A percentile compares a stretch with the other conserved stretches of the same genome.
phyloP scores from a whole-genome alignment of 2,329 filamentous ascomycete genomes.

The Colletotrichum sublineola region DNA sequence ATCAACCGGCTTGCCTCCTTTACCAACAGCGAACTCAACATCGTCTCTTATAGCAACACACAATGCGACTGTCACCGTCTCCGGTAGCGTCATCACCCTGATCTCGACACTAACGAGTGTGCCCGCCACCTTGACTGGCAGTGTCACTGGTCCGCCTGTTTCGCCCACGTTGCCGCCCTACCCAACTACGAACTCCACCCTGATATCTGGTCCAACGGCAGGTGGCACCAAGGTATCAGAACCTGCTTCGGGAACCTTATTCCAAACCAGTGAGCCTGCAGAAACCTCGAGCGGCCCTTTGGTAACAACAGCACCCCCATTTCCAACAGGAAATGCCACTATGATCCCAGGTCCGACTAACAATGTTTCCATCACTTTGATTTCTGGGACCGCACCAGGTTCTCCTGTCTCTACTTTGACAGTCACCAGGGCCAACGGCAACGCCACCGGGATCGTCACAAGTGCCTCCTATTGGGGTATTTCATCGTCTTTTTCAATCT shows the following conservation, averaged over 20 bases:
- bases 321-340: constrained; percentile 19
- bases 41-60: neutral
- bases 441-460: neutral
- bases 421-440: constrained; percentile 1
- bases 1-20: neutral
- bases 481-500: constrained; percentile 3
- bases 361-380: constrained; percentile 9
- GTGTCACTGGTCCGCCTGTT: neutral
- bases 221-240: neutral
- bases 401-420: constrained; percentile 5
- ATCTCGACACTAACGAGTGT: neutral
- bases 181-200: constrained; percentile 22
- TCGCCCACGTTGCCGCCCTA: constrained; percentile 7
- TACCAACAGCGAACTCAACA: constrained; percentile 16
- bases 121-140: neutral
- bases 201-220: constrained; percentile 5
- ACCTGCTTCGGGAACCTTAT: constrained; percentile 19
- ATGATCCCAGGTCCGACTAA: constrained; percentile 13
- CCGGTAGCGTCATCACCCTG: neutral
- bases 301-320: neutral
- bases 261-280: constrained; percentile 10
- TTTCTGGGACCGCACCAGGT: neutral
- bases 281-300: constrained; percentile 1
- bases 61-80: neutral
- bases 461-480: neutral